A percentile compares a stretch with the other conserved stretches of the same genome.
Evolutionary conservation across 306 rosid genomes (phyloP).

Genomic region (Dryas alaskensis): DNA sequence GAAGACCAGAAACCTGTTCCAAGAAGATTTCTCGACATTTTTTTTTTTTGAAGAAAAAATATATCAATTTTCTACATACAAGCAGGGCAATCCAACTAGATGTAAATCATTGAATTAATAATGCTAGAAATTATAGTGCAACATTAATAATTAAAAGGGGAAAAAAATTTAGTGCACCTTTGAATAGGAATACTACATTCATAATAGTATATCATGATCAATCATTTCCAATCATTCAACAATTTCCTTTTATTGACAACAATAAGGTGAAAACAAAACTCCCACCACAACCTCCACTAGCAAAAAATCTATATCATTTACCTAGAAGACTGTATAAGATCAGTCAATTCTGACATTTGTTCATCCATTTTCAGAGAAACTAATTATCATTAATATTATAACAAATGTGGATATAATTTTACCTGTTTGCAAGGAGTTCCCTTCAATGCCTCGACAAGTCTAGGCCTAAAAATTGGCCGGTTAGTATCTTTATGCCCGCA

Average conservation of each 20-base stretch:
- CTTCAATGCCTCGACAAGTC: constrained; percentile 75
- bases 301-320: not conserved
- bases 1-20: not conserved
- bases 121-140: not conserved
- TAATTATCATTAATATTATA: not conserved
- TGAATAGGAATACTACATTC: not conserved
- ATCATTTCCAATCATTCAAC: not conserved
- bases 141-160: not conserved
- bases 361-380: not conserved
- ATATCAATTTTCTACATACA: not conserved
- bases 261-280: not conserved
- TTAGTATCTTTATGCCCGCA: constrained; percentile 85
- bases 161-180: not conserved
- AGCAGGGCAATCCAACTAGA: not conserved
- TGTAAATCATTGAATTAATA: not conserved
- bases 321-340: not conserved
- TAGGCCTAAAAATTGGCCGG: constrained; percentile 80
- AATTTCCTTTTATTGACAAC: not conserved
- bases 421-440: constrained; percentile 89
- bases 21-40: not conserved
- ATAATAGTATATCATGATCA: not conserved
- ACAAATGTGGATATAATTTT: constrained; percentile 7
- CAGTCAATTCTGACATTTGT: not conserved
- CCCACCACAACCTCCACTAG: no score
- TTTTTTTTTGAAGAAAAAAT: not conserved